Base-by-base conservation (phyloP, 352 stramenopile genomes). In the Pythium rhizo-oryzae region DNA sequence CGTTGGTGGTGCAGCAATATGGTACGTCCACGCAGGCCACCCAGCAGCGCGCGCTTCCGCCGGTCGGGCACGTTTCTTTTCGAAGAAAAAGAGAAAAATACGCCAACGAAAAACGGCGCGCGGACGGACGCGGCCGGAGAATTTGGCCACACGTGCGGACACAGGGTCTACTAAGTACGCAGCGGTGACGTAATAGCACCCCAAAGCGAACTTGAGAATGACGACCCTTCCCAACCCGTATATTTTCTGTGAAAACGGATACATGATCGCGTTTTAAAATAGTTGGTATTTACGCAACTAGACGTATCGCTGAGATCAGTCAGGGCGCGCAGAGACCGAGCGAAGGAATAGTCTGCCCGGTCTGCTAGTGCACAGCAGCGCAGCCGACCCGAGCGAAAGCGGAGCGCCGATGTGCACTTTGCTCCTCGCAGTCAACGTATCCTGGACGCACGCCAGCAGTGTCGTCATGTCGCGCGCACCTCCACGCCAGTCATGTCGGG, bases 391-490 rank as follows among this genome's bases (percentile, higher is more conserved):
- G 8, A 47, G 41, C 28, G 28, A 33, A 33, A 33, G 28, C 28
- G 28, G 6, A 6, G 28, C 28, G 28, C 28, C 28, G 28, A 33
- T 33, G 15, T 19, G 41, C 41, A 47, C 41, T 47, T 18, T 43
- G 9, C 37, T 47, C 18, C 18, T n/a, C 41, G 41, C 41, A 47
- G 41, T 35, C 39, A 39, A 24, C 54, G 23, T 24, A 53, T 59
- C 60, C 16, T 51, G n/a, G 59, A 65, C 59, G 59, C 60, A 67
- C 60, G 60, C 58, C 60, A 67, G 60, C 28, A 19, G 41, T 47
- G 50, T 67, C 60, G 60, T 67, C 23, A 30, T 9, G 49, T 67
- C 25, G 60, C 25, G 60, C 18, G n/a, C 16, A 11, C 47, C 37
- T 67, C 60, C 35, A 46, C 61, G 52, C 61, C 61, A 68, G 39